Evolutionary conservation across 1,284 basidiomycete species (phyloP), one percentile per base, ranked within the genome.

Genomic region (Sutorius eximius): DNA sequence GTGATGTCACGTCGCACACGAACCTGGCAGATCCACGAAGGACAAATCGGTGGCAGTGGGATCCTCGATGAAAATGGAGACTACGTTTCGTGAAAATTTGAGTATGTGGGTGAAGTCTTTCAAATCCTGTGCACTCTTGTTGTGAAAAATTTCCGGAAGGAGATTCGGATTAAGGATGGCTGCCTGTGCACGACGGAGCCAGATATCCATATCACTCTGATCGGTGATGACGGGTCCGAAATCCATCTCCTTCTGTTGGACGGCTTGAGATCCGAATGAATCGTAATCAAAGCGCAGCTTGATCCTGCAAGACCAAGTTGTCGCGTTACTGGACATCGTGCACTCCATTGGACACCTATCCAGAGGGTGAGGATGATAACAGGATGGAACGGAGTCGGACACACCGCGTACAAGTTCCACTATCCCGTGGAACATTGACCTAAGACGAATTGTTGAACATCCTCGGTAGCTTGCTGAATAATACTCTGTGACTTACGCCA

Each of bases 391-490:
- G 0, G n/a, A 5, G 18, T 22, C 30, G 3, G 12, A 55, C 59
- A 22, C 43, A 80, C 83, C 82, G 71, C 0, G 83, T 85, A 52
- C 83, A 85, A 0, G 82, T 85, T n/a, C 81, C 81, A 38, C 75
- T 78, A 38, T 84, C 82, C 15, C 82, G 71, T 16, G 83, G 83
- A 24, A 85, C 82, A 40, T 69, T 79, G 38, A 85, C 80, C 83
- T 85, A 20, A 12, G 1, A 27, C 18, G 20, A 45, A 20, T 9
- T 11, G 8, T 58, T 30, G 60, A 13, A 3, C 20, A 45, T 34
- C 15, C 3, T 24, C 16, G 3, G 3, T 33, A 3, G 2, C 2
- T 22, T 12, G 11, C 30, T 22, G 49, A 24, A 24, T 24, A 41
- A 51, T 13, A 40, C n/a, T 45, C 16, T 15, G 15, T 9, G 22